Conservation (phyloP, 2,329 filamentous ascomycete species). For the Epichloe aotearoae region DNA sequence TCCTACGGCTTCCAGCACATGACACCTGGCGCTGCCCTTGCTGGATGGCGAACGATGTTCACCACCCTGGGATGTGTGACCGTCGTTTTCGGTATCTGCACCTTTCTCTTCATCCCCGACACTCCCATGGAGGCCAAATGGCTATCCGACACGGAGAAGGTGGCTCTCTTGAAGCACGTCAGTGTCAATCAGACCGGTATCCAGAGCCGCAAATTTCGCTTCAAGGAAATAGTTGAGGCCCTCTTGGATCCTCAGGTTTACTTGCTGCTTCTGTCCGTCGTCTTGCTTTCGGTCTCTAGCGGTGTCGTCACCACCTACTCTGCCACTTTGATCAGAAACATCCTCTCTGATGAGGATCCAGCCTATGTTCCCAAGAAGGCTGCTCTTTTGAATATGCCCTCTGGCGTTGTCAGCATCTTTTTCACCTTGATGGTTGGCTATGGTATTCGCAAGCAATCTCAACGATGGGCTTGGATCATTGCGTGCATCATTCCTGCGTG, state of each 20-base stretch:
- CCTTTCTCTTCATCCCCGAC: constrained; percentile 22
- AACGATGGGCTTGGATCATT: constrained; percentile 38
- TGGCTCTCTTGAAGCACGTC: constrained; percentile 37
- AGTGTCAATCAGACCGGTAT: constrained; percentile 46
- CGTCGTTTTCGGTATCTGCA: constrained; percentile 19
- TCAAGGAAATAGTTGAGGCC: constrained; percentile 38
- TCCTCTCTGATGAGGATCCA: constrained; percentile 25
- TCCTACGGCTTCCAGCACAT: constrained; percentile 45
- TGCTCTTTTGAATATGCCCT: constrained; percentile 42
- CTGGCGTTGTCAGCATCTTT: constrained; percentile 37
- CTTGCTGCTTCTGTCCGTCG: constrained; percentile 33
- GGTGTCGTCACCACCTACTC: constrained; percentile 43
- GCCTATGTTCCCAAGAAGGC: constrained; percentile 23
- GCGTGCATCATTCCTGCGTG: constrained; percentile 34
- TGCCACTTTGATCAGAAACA: constrained; percentile 34
- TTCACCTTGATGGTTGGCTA: constrained; percentile 35
- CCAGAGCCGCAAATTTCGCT: constrained; percentile 38
- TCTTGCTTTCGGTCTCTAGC: constrained; percentile 36
- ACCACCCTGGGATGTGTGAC: constrained; percentile 48
- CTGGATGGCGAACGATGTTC: constrained; percentile 61
- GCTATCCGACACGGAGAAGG: constrained; percentile 34
- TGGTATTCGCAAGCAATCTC: constrained; percentile 31
- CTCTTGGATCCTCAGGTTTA: constrained; percentile 39
- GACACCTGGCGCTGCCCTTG: constrained; percentile 35
- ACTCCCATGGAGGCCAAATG: constrained; percentile 34